Evolutionary conservation across 345 rosid species (phyloP).

Genomic region (Citrus sp.): DNA sequence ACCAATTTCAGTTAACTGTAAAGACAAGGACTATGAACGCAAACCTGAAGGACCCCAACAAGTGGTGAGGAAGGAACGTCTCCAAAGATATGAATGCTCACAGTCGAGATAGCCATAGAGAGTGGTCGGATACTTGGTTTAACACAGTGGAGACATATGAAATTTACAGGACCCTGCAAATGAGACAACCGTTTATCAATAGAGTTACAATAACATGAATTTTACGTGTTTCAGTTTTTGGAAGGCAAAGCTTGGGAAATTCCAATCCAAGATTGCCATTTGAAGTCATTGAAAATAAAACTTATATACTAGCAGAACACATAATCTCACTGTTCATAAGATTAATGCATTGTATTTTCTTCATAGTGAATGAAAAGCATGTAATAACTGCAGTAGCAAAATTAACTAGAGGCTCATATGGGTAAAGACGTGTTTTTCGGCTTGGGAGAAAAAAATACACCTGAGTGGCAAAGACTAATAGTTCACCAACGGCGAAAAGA

Average conservation of each 20-base stretch:
- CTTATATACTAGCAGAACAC: not conserved
- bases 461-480: slow-evolving; percentile 89
- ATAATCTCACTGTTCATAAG: not conserved
- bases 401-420: not conserved
- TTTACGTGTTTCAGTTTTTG: not conserved
- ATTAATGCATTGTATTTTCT: not conserved
- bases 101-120: slow-evolving; percentile 62
- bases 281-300: not conserved
- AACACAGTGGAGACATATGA: slow-evolving; percentile 50
- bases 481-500: slow-evolving; percentile 78
- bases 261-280: not conserved
- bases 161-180: slow-evolving; percentile 60
- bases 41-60: slow-evolving; percentile 59
- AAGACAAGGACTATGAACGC: not conserved
- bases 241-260: not conserved
- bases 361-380: not conserved
- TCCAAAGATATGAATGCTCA: slow-evolving; percentile 55
- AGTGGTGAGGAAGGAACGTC: slow-evolving; percentile 71
- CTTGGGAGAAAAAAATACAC: slow-evolving; percentile 27
- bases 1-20: not conserved
- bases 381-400: not conserved
- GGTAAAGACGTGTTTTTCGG: not conserved
- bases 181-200: not conserved
- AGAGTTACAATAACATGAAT: not conserved
- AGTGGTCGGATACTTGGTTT: slow-evolving; percentile 56